phyloP scores from a whole-genome alignment of 2,329 filamentous ascomycete genomes.

The Whalleya microplaca region DNA sequence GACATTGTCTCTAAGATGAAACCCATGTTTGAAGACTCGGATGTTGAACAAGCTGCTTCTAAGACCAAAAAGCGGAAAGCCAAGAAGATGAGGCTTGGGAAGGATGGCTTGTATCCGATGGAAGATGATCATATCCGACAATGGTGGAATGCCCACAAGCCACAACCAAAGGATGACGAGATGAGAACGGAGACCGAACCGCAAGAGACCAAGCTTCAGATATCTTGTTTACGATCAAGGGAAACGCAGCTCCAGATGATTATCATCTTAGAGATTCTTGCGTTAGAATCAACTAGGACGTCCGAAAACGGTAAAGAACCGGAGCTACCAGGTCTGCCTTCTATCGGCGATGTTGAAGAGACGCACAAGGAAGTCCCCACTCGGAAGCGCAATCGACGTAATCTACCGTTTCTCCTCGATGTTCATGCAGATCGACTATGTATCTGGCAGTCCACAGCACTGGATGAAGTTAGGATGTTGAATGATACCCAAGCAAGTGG shows the following conservation, averaged over 20 bases:
- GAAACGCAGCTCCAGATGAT: constrained; percentile 84
- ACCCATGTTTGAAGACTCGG: constrained; percentile 58
- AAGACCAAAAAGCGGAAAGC: constrained; percentile 54
- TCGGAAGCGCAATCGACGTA: constrained; percentile 65
- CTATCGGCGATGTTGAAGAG: constrained; percentile 40
- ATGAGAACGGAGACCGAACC: constrained; percentile 43
- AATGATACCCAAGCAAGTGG: constrained; percentile 51
- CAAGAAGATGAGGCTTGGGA: constrained; percentile 70
- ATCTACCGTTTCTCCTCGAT: constrained; percentile 69
- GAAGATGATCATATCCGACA: constrained; percentile 67
- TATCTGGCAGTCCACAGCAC: constrained; percentile 80
- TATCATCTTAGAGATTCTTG: constrained; percentile 75
- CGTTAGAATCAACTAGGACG: constrained; percentile 62
- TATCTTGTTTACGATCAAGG: constrained; percentile 69
- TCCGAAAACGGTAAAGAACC: constrained; percentile 47
- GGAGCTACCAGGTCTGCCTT: constrained; percentile 50
- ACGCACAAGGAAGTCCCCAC: constrained; percentile 38
- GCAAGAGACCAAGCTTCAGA: constrained; percentile 62
- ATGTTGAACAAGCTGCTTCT: constrained; percentile 53
- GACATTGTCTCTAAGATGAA: constrained; percentile 62
- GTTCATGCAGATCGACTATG: constrained; percentile 77
- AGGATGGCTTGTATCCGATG: constrained; percentile 67
- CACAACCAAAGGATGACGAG: constrained; percentile 52
- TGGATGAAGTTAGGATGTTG: constrained; percentile 58
- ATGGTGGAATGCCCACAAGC: constrained; percentile 71